A percentile compares a stretch with the other conserved stretches of the same genome.
These are phyloP conservation scores for Penicillium expansum DNA, from an alignment of 2,329 filamentous ascomycete species.

Conservation along the genomic window DNA sequence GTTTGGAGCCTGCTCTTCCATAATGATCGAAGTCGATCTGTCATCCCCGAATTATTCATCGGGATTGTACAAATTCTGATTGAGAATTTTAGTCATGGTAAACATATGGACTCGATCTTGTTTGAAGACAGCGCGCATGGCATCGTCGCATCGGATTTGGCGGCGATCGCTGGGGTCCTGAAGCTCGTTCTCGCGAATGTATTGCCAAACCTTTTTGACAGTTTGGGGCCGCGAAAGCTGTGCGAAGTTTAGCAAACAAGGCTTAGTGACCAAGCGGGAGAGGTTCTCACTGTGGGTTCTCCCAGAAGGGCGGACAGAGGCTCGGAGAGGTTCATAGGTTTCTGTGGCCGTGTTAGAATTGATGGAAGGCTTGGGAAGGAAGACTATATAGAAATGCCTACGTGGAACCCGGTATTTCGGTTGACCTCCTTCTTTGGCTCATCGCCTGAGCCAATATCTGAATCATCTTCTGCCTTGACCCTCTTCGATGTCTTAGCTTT, in stretches of 20 bases:
- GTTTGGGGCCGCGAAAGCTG: slow-evolving; percentile 90
- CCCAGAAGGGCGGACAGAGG: slow-evolving; percentile 47
- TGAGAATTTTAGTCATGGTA: slow-evolving; percentile 96
- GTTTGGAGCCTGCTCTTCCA: slow-evolving; percentile 11
- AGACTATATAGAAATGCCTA: slow-evolving; percentile 38
- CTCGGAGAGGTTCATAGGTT: slow-evolving; percentile 47
- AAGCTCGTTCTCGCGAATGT: slow-evolving; percentile 83
- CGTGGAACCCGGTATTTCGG: slow-evolving; percentile 86
- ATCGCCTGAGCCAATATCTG: slow-evolving; percentile 66
- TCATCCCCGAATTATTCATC: slow-evolving; percentile 58
- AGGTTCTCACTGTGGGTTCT: slow-evolving; percentile 41
- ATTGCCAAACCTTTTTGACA: slow-evolving; percentile 93
- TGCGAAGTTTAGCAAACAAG: slow-evolving; percentile 19
- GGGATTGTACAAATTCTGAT: slow-evolving; percentile 80
- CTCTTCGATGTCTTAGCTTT: slow-evolving; percentile 60
- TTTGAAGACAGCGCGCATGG: slow-evolving; percentile 90
- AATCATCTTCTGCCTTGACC: slow-evolving; percentile 75
- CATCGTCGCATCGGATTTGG: slow-evolving; percentile 88
- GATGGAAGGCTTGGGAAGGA: not conserved
- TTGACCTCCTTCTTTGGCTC: slow-evolving; percentile 61
- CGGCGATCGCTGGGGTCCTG: slow-evolving; percentile 91
- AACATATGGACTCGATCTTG: slow-evolving; percentile 94
- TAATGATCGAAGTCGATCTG: slow-evolving; percentile 12
- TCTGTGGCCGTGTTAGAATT: slow-evolving; percentile 29
- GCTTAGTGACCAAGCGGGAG: not conserved